A percentile compares a stretch with the other conserved stretches of the same genome.
Conservation (phyloP, 2,329 filamentous ascomycete genomes). For the Cordyceps cicadae region DNA sequence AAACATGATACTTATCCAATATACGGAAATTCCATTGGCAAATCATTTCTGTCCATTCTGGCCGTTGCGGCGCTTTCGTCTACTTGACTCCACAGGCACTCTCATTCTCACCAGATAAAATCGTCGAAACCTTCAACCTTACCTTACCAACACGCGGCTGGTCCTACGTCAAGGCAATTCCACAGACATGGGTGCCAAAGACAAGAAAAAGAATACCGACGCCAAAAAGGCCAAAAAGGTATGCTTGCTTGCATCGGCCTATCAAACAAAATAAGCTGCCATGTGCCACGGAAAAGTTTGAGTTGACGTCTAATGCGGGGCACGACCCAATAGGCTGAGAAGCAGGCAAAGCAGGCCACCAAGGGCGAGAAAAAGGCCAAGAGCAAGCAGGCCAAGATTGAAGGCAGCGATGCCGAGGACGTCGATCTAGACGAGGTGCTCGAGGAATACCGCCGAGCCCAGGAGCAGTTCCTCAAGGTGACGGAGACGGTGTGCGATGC, state of each 20-base stretch:
- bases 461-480: conserved; percentile 89
- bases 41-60: neutral
- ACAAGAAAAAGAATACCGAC: conserved; percentile 42
- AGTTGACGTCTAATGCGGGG: conserved; percentile 9
- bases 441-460: conserved; percentile 84
- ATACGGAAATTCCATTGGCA: too few species aligned
- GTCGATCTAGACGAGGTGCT: conserved; percentile 89
- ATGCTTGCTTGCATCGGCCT: conserved; percentile 8
- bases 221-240: conserved; percentile 45
- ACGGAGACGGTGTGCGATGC: conserved; percentile 66
- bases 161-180: conserved; percentile 25
- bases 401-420: conserved; percentile 84
- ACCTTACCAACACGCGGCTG: neutral
- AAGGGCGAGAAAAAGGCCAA: conserved; percentile 85
- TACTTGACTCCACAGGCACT: conserved; percentile 2
- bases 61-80: neutral
- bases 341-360: conserved; percentile 73
- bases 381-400: conserved; percentile 57
- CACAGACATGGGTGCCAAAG: conserved; percentile 30
- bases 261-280: neutral
- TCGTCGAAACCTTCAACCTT: conserved; percentile 3
- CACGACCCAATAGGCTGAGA: conserved; percentile 39
- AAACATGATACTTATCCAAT: too few species aligned
- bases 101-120: neutral
- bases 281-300: neutral